Base-by-base conservation (phyloP, 192 early-diverging fungal species). In the Jimgerdemannia flammicorona region DNA sequence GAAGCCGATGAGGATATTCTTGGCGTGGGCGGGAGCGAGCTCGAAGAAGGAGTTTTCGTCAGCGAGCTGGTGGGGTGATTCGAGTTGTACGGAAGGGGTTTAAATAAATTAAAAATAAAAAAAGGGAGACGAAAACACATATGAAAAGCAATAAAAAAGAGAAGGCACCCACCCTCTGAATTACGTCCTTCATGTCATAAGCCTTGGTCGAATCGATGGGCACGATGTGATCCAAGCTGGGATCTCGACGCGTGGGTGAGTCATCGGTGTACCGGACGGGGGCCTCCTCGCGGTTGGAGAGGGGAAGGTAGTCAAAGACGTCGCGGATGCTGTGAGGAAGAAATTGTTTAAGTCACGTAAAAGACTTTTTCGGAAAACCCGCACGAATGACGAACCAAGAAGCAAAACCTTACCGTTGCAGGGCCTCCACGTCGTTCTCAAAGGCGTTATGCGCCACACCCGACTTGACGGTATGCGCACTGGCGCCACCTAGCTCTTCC, bases 391-490 rank as follows among this genome's bases (percentile, higher is more conserved):
- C 67, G 42, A n/a, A 41, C 40, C 40, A 29, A n/a, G 65, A 3
- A 42, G 49, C n/a, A 18, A 29, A 4, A 11, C 44, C 42, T 19
- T 81, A 87, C 86, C 86, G 80, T 73, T 90, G 88, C 40, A 99
- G 79, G 39, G 96, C 97, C 72, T 95, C 95, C 14, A 99, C 85
- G 66, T 99, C 97, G 80, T 97, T 97, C 74, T 96, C 94, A 84
- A 96, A 99, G 1, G 95, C 93, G 67, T 87, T 85, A 68, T 97
- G 96, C 39, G 95, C 96, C 4, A 99, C 97, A 73, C 97, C 97
- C 44, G 93, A 95, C 81, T 93, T 93, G 29, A 87, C 88, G 3
- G 97, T 97, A 81, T 99, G 97, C 9, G 92, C 89, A 49, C 87
- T 89, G 18, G 96, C 95, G 17, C 97, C 97, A 65, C 97, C 97